Evolutionary conservation across 441 rosid genomes (phyloP), one percentile per base, ranked within the genome.

Genomic region (Euphorbia celastroides): DNA sequence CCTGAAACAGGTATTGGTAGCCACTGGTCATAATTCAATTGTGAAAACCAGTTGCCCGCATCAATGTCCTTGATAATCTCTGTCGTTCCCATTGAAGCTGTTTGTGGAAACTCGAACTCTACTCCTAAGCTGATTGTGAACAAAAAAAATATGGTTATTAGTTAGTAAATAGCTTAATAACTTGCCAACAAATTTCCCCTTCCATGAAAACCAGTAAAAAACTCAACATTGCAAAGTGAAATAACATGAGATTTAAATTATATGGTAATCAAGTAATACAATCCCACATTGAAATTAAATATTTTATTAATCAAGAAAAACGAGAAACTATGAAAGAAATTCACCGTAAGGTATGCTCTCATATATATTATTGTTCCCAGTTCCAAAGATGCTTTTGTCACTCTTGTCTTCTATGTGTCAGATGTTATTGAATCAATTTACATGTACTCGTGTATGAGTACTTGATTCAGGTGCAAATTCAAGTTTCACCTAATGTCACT

Each of bases 11-110:
- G 83, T 65, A 85, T 80, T 64, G 85, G 70, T 42, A 72, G 75
- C 99, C 99, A 93, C 67, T 88, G 80, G 34, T 83, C 86, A 75
- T 81, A 76, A 8, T 70, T 77, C 74, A 91, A 76, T 62, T 85
- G 86, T 16, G 86, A 81, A 77, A 79, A 83, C 97, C 96, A 91
- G 60, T 74, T 77, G 67, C 75, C 75, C 36, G 65, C 66, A 75
- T 85, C 86, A 76, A 87, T 71, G 11, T 79, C 84, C 70, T 78
- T 87, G 76, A 57, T 79, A 64, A 82, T 75, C 81, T 85, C 89
- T 74, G 84, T 88, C 68, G 83, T 81, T 72, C 70, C 77, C 78
- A 73, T 78, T 34, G 41, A 61, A 59, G 60, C 75, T 72, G 57
- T 67, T 70, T 56, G 64, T 36, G 50, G 64, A 78, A 54, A 77